Conservation (phyloP, 2,329 filamentous ascomycete genomes). For the Plenodomus tracheiphilus region DNA sequence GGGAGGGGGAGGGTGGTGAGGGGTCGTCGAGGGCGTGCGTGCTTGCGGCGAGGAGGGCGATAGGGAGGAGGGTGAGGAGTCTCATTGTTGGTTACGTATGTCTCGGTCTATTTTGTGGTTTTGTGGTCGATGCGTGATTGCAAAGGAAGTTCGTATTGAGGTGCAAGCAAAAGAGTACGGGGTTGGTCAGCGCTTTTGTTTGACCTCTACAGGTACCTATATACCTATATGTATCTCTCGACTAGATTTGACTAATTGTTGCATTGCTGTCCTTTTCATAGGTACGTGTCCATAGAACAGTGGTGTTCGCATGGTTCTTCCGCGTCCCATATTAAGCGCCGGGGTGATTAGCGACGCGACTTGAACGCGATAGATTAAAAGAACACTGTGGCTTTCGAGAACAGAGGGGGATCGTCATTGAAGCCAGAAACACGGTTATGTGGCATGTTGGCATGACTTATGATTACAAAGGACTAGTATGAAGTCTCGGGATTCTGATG, state of each 20-base stretch:
- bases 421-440: not conserved
- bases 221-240: slow-evolving; percentile 4
- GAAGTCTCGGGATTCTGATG: too few species aligned
- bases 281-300: slow-evolving; percentile 1
- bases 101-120: too few species aligned
- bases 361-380: slow-evolving; percentile 23
- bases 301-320: slow-evolving; percentile 10
- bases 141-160: not conserved
- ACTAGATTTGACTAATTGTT: not conserved
- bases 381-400: slow-evolving; percentile 15
- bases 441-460: not conserved
- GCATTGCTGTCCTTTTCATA: slow-evolving; percentile 21
- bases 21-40: slow-evolving; percentile 18
- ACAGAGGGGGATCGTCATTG: not conserved
- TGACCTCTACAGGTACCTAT: too few species aligned
- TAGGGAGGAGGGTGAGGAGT: slow-evolving; percentile 22
- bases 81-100: too few species aligned
- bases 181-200: too few species aligned
- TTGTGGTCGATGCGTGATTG: not conserved
- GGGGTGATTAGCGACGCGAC: slow-evolving; percentile 10
- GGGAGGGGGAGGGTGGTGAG: slow-evolving; percentile 12
- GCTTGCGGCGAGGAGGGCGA: slow-evolving; percentile 24
- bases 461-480: too few species aligned
- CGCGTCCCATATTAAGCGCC: slow-evolving; percentile 22
- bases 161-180: not conserved